Evolutionary conservation across 2,329 filamentous ascomycete genomes (phyloP).

Genomic region (Aureobasidium musti): DNA sequence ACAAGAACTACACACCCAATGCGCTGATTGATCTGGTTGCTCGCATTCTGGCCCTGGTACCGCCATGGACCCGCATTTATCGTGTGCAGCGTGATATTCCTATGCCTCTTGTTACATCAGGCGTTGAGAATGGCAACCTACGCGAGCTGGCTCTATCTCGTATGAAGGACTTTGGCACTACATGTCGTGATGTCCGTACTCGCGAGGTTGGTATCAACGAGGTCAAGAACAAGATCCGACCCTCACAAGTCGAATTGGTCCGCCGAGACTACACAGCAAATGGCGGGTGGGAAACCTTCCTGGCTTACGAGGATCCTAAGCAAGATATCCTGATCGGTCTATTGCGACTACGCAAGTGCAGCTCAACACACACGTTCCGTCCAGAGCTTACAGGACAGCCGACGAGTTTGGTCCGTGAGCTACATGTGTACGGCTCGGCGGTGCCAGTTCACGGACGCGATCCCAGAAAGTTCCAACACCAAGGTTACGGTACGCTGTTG

Average conservation of each 20-base stretch:
- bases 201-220: constrained; percentile 98
- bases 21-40: constrained; percentile 94
- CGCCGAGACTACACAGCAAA: constrained; percentile 93
- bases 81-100: constrained; percentile 97
- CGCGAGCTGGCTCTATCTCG: constrained; percentile 90
- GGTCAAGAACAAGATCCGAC: constrained; percentile 97
- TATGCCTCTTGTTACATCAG: constrained; percentile 99
- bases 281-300: constrained; percentile 96
- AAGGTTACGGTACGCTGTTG: constrained; percentile 90
- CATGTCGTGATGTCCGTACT: constrained; percentile 93
- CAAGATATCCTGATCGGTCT: constrained; percentile 96
- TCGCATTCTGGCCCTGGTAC: constrained; percentile 90
- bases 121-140: constrained; percentile 96
- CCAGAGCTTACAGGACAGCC: constrained; percentile 82
- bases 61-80: constrained; percentile 98
- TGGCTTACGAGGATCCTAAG: constrained; percentile 97
- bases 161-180: constrained; percentile 99
- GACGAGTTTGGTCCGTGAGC: constrained; percentile 86
- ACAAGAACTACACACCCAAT: constrained; percentile 99
- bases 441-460: constrained; percentile 97
- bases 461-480: constrained; percentile 96
- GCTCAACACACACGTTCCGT: constrained; percentile 86
- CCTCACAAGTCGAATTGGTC: constrained; percentile 93
- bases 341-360: constrained; percentile 86
- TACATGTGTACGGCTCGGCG: constrained; percentile 95